Conservation (phyloP, 345 rosid genomes). For the Gynandropsis gynandra region DNA sequence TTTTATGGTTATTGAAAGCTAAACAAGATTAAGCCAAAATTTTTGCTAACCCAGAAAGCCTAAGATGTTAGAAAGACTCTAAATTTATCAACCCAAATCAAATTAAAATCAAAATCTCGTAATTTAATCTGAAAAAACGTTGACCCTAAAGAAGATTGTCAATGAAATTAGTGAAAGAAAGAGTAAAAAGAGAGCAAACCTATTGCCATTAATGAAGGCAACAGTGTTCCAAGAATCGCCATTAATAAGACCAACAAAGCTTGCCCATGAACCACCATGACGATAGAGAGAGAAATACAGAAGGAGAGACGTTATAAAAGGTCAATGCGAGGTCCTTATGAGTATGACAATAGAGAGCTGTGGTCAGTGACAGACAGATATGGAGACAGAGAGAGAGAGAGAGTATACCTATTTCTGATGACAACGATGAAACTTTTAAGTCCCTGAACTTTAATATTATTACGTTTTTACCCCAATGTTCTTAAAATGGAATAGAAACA, state of each 20-base stretch:
- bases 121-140: slow-evolving; percentile 11
- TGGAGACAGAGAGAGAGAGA: slow-evolving; percentile 19
- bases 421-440: neutral
- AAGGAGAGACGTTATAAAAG: slow-evolving; percentile 17
- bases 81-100: slow-evolving; percentile 6
- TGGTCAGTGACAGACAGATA: slow-evolving; percentile 24
- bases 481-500: neutral
- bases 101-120: neutral
- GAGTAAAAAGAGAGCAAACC: slow-evolving; percentile 35
- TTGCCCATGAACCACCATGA: slow-evolving; percentile 35
- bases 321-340: slow-evolving; percentile 26
- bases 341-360: slow-evolving; percentile 25
- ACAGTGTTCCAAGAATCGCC: slow-evolving; percentile 39
- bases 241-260: slow-evolving; percentile 37
- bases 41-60: slow-evolving; percentile 7
- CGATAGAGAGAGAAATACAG: slow-evolving; percentile 15
- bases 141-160: neutral
- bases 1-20: too few species aligned
- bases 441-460: slow-evolving; percentile 14
- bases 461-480: slow-evolving; percentile 11
- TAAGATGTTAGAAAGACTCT: neutral
- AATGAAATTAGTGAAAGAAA: slow-evolving; percentile 1
- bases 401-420: slow-evolving; percentile 18
- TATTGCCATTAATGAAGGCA: slow-evolving; percentile 38
- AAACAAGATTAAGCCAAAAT: slow-evolving; percentile 17